These are phyloP conservation scores for Leptographium procerum DNA, from an alignment of 2,329 filamentous ascomycete species.

Conservation along the genomic window DNA sequence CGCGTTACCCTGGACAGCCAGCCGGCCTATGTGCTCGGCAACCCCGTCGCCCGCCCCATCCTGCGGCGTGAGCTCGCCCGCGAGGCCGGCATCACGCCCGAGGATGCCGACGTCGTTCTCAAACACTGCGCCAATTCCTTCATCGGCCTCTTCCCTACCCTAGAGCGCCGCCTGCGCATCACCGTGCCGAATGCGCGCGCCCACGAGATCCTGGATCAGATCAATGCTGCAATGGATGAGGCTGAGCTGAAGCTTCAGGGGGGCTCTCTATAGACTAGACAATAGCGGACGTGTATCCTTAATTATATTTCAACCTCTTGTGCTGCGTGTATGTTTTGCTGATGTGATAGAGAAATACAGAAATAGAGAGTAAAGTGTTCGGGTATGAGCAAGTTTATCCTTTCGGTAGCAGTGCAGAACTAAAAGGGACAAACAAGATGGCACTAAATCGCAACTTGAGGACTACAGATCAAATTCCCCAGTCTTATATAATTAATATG, in stretches of 20 bases:
- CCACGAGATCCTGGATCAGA: background rate
- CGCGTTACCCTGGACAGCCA: background rate
- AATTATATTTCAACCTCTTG: too few relatives aligned
- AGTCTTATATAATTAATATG: too few relatives aligned
- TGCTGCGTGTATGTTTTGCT: too few relatives aligned
- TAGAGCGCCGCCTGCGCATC: constrained; percentile 3
- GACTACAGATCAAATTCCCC: too few relatives aligned
- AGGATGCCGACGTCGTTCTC: background rate
- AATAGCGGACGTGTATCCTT: too few relatives aligned
- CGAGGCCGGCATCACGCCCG: background rate
- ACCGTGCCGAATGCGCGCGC: background rate
- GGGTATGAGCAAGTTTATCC: too few relatives aligned
- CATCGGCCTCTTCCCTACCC: constrained; percentile 1
- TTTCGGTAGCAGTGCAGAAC: too few relatives aligned
- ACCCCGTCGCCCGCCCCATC: background rate
- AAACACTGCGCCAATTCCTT: constrained; percentile 1
- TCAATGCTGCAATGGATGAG: constrained; percentile 2
- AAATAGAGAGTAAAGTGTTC: too few relatives aligned
- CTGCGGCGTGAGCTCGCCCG: background rate
- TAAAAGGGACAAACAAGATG: too few relatives aligned
- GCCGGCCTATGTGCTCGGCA: background rate
- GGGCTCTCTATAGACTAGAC: background rate
- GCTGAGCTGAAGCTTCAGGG: background rate
- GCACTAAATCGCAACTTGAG: too few relatives aligned
- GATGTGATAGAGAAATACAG: too few relatives aligned